phyloP scores from a whole-genome alignment of 805 yeast species.

The Candida krabiensis region DNA sequence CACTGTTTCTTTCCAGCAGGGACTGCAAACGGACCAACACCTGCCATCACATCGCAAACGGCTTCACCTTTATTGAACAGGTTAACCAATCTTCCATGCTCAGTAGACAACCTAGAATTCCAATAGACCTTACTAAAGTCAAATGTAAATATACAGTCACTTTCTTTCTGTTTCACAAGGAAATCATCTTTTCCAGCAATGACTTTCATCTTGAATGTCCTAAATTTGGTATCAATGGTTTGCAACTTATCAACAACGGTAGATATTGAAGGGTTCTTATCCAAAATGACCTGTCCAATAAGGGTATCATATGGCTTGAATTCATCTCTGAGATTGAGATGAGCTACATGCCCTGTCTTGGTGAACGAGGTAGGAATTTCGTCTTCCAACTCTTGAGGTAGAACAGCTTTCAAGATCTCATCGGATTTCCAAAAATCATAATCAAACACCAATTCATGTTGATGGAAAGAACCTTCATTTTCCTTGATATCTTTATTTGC shows the following conservation, averaged over 20 bases:
- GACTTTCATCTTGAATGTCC: slow-evolving; percentile 93
- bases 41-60: slow-evolving; percentile 95
- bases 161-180: slow-evolving; percentile 81
- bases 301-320: slow-evolving; percentile 77
- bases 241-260: slow-evolving; percentile 94
- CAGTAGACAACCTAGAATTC: slow-evolving; percentile 94
- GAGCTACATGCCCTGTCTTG: slow-evolving; percentile 94
- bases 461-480: slow-evolving; percentile 45
- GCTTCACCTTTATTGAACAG: slow-evolving; percentile 64
- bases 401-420: slow-evolving; percentile 72
- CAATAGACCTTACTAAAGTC: slow-evolving; percentile 95
- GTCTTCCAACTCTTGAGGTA: slow-evolving; percentile 68
- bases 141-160: slow-evolving; percentile 80
- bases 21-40: slow-evolving; percentile 97
- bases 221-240: slow-evolving; percentile 79
- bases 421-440: slow-evolving; percentile 90
- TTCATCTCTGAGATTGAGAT: slow-evolving; percentile 79
- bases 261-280: slow-evolving; percentile 75
- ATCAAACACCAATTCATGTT: slow-evolving; percentile 56
- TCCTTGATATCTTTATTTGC: slow-evolving; percentile 49
- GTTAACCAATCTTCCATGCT: slow-evolving; percentile 78
- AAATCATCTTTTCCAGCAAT: slow-evolving; percentile 82
- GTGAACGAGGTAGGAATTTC: slow-evolving; percentile 92
- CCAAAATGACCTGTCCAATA: slow-evolving; percentile 88
- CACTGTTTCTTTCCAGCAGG: slow-evolving; percentile 89